A percentile compares a stretch with the other conserved stretches of the same genome.
These are phyloP conservation scores for Macrolepiota albuminosa DNA, from an alignment of 768 basidiomycete species.

Conservation along the genomic window DNA sequence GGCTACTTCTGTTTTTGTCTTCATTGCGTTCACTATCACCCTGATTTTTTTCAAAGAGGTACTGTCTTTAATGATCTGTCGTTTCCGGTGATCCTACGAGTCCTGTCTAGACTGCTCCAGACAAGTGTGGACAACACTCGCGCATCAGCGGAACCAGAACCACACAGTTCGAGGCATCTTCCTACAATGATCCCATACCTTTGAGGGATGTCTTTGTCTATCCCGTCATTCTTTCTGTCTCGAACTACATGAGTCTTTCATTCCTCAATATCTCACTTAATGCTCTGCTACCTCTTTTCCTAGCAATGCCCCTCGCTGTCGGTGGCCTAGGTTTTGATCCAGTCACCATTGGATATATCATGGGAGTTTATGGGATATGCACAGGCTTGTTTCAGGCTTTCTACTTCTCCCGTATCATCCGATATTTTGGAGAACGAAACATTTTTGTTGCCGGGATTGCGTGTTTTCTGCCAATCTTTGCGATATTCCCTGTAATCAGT, in stretches of 20 bases:
- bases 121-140: neutral
- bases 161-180: neutral
- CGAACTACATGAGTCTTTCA: conserved; percentile 64
- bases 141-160: neutral
- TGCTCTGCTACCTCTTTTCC: conserved; percentile 63
- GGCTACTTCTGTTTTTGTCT: conserved; percentile 30
- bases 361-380: conserved; percentile 33
- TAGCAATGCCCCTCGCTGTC: conserved; percentile 58
- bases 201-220: conserved; percentile 41
- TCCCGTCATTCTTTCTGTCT: conserved; percentile 59
- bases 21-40: conserved; percentile 28
- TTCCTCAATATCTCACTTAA: conserved; percentile 51
- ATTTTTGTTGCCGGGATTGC: conserved; percentile 35
- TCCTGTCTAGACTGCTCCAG: conserved; percentile 23
- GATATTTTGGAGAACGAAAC: conserved; percentile 34
- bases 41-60: conserved; percentile 41
- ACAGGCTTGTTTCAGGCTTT: conserved; percentile 36
- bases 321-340: conserved; percentile 66
- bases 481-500: conserved; percentile 43
- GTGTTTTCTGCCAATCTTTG: conserved; percentile 31
- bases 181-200: conserved; percentile 28
- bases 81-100: neutral
- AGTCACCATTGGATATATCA: conserved; percentile 59
- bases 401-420: conserved; percentile 35
- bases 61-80: conserved; percentile 2